phyloP scores from a whole-genome alignment of 2,329 filamentous ascomycete genomes.

The Cladorrhinum sp. region DNA sequence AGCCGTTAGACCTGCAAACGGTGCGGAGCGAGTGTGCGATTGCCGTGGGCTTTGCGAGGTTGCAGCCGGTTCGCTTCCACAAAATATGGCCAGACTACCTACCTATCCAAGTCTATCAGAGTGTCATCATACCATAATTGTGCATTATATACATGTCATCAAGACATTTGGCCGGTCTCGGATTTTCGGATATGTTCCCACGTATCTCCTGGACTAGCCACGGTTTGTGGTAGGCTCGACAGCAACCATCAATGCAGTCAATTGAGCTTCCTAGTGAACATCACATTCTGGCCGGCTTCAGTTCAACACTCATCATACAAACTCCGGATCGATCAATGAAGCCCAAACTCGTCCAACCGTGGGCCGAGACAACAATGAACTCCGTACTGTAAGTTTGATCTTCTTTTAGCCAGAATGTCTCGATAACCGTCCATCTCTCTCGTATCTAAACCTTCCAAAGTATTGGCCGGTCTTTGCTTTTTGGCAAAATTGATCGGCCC shows the following conservation, averaged over 20 bases:
- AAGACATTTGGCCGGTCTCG: conserved; percentile 19
- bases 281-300: not conserved
- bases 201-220: not conserved
- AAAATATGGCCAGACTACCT: conserved; percentile 1
- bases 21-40: conserved; percentile 11
- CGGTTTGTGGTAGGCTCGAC: not conserved
- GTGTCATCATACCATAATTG: conserved; percentile 6
- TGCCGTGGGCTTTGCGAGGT: conserved; percentile 14
- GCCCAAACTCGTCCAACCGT: conserved; percentile 11
- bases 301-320: conserved; percentile 4
- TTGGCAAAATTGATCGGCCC: conserved; percentile 39
- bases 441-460: conserved; percentile 20
- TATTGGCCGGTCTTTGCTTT: conserved; percentile 26
- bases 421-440: conserved; percentile 20
- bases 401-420: conserved; percentile 40
- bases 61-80: conserved; percentile 22
- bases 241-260: not conserved
- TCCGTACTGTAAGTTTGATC: conserved; percentile 34
- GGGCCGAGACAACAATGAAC: conserved; percentile 18
- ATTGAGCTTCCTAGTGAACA: not conserved
- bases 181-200: conserved; percentile 22
- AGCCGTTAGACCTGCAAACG: conserved; percentile 9
- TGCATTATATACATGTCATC: conserved; percentile 16
- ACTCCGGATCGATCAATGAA: conserved; percentile 14
- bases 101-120: not conserved